Conservation (phyloP, 768 basidiomycete genomes). For the Mrakia hoshinonis region DNA sequence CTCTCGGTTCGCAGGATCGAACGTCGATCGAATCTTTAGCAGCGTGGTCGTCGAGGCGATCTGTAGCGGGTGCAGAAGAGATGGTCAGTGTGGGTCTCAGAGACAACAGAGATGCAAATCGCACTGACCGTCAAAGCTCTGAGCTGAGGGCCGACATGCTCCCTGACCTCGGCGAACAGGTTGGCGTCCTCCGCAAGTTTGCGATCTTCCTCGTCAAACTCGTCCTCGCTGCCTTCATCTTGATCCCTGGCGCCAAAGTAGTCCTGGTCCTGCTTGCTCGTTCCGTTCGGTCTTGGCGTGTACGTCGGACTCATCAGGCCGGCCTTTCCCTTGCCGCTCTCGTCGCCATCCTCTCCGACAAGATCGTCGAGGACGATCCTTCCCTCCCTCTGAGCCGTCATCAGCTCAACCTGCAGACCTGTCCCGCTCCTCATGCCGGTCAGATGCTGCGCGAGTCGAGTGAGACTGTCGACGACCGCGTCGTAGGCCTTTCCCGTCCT, state of each 20-base stretch:
- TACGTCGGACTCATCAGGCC: conserved; percentile 5
- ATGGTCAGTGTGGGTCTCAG: not conserved
- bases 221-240: conserved; percentile 14
- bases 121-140: conserved; percentile 35
- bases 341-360: too few species aligned
- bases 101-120: conserved; percentile 21
- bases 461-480: conserved; percentile 76
- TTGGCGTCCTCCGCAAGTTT: conserved; percentile 35
- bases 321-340: not conserved
- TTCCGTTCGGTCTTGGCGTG: not conserved
- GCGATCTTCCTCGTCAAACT: conserved; percentile 37
- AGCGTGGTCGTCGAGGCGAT: conserved; percentile 21
- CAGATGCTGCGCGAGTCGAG: conserved; percentile 84
- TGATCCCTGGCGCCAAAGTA: not conserved
- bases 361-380: conserved; percentile 22
- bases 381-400: conserved; percentile 48
- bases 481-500: conserved; percentile 58
- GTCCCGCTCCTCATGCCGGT: conserved; percentile 80
- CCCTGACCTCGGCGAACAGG: conserved; percentile 38
- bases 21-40: conserved; percentile 22
- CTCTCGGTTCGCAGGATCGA: not conserved
- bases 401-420: conserved; percentile 70
- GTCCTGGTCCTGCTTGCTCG: not conserved
- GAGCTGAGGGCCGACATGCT: conserved; percentile 37
- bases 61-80: not conserved